Evolutionary conservation across 805 yeast genomes (phyloP), one percentile per base, ranked within the genome.

Genomic region (Kazachstania psychrophila): DNA sequence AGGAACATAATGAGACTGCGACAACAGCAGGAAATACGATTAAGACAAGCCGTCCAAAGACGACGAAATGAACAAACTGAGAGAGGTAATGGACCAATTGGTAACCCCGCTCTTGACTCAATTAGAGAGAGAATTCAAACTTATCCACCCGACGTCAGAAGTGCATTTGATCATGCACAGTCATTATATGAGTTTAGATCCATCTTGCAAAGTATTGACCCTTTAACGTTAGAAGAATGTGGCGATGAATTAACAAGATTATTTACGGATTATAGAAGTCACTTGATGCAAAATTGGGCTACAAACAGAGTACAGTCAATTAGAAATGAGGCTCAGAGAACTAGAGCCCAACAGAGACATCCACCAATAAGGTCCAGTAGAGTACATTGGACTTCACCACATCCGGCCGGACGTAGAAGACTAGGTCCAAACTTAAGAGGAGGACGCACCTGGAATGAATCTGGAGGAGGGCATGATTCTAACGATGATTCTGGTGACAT

Each of bases 121-220:
- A 31, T 52, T 6, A 40, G 46, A 35, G 25, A 33, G 13, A 40
- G 49, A 20, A 45, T 53, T 3, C 37, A 43, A 16, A 24, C 35
- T 2, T 48, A 43, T 24, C 49, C 55, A 1, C 49, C 42, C 3
- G 42, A 45, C 22, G 45, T 53, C 6, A 38, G 48, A n/a, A 43
- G 50, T 36, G 49, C 52, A 8, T 53, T 53, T 30, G 45, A 41
- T 24, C 50, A 47, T 31, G 52, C 58, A 4, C 46, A 44, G 20
- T 44, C 52, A 11, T 26, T 50, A 15, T 43, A 44, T 22, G 55
- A 51, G 26, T 53, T 53, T 28, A 31, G 43, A 24, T 38, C 49
- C 2, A 48, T 51, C 7, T 23, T 53, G 26, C 45, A 48, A 31
- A 41, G 28, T 13, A 36, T 40, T 14, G 49, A 46, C n/a, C 54